phyloP scores from a whole-genome alignment of 129 eudicot species.

The Escallonia herrerae region DNA sequence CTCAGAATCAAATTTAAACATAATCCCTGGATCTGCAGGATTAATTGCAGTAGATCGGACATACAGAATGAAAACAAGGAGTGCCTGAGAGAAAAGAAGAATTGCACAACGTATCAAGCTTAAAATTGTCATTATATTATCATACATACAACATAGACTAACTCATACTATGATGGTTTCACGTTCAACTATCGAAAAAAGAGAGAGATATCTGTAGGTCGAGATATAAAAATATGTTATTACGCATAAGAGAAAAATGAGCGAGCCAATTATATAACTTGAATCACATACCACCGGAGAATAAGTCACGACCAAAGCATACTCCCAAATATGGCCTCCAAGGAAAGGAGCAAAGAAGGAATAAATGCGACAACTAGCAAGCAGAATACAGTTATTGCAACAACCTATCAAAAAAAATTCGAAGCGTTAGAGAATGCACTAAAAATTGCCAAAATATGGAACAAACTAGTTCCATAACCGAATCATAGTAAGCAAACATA shows the following conservation, averaged over 20 bases:
- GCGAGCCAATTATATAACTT: not conserved
- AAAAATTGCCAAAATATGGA: too few species aligned
- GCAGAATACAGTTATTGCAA: conserved; percentile 89
- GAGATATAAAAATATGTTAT: too few species aligned
- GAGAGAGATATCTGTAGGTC: too few species aligned
- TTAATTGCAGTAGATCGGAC: conserved; percentile 86
- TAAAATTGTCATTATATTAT: too few species aligned
- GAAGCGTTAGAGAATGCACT: conserved; percentile 3
- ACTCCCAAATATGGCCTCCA: conserved; percentile 77
- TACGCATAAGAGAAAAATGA: not conserved
- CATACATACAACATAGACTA: too few species aligned
- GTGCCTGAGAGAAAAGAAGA: conserved; percentile 51
- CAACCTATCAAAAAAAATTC: conserved; percentile 43
- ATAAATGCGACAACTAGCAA: conserved; percentile 85
- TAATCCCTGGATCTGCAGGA: conserved; percentile 94
- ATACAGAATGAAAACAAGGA: conserved; percentile 73
- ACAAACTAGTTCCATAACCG: too few species aligned
- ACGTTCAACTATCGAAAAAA: too few species aligned
- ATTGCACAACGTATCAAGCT: not conserved
- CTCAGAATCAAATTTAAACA: conserved; percentile 35
- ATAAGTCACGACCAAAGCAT: conserved; percentile 51
- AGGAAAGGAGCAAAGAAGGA: conserved; percentile 94
- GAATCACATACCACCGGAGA: conserved; percentile 76
- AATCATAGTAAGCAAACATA: too few species aligned
- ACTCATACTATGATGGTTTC: too few species aligned